phyloP scores from a whole-genome alignment of 495 filamentous ascomycete species.

The Penicillium paxilli region DNA sequence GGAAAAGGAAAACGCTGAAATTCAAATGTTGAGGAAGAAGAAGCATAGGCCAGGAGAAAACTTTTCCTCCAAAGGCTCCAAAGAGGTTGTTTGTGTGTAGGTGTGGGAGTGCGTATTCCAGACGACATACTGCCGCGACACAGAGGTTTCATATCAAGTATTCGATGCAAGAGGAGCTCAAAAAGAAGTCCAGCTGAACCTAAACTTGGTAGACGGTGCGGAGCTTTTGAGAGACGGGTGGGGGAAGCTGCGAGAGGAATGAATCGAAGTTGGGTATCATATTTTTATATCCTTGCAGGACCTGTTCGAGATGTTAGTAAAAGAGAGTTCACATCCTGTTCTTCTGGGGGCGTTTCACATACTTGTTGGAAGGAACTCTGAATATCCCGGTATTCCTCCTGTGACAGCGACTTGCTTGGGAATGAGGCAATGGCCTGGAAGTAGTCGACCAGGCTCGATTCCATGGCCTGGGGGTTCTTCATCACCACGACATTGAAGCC shows the following conservation, averaged over 20 bases:
- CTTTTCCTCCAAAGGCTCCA: not conserved
- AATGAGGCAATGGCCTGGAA: constrained; percentile 83
- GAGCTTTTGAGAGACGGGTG: constrained; percentile 59
- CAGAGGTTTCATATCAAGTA: not conserved
- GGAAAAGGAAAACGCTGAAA: constrained; percentile 11
- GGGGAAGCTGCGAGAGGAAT: constrained; percentile 70
- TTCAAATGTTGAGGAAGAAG: constrained; percentile 1
- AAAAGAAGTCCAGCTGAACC: not conserved
- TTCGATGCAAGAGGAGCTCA: not conserved
- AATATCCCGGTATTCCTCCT: constrained; percentile 53
- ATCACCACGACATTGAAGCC: constrained; percentile 85
- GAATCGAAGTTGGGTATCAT: constrained; percentile 83
- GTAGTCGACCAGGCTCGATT: constrained; percentile 76
- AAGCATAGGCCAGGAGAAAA: not conserved
- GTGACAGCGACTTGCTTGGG: constrained; percentile 54
- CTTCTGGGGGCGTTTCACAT: constrained; percentile 15
- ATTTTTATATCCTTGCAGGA: constrained; percentile 76
- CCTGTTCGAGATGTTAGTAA: constrained; percentile 47
- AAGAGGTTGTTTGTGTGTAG: not conserved
- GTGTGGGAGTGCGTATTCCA: not conserved
- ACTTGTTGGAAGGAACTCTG: constrained; percentile 54
- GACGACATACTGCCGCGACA: not conserved
- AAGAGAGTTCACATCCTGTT: no score
- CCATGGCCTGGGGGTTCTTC: constrained; percentile 89
- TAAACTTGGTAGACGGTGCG: constrained; percentile 48